Conservation (phyloP, 805 yeast genomes). For the Tetrapisispora namnaoensis region DNA sequence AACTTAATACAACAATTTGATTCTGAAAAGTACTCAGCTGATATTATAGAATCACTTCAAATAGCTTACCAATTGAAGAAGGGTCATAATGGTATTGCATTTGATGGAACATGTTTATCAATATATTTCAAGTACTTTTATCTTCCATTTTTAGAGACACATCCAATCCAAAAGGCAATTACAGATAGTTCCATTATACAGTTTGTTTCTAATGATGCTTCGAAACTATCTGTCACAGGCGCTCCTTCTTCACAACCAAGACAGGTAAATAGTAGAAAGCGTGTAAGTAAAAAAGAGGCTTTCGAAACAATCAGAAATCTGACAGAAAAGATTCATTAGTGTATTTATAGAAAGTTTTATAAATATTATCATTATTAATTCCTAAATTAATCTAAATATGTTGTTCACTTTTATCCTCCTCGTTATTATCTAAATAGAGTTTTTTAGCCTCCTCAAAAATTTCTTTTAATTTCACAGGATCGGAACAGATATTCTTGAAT, state of each 20-base stretch:
- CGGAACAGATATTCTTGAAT: constrained; percentile 53
- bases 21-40: constrained; percentile 9
- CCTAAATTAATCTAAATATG: neutral
- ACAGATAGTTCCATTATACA: neutral
- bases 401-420: constrained; percentile 17
- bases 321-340: constrained; percentile 16
- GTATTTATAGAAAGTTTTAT: neutral
- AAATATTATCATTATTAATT: neutral
- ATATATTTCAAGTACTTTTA: constrained; percentile 25
- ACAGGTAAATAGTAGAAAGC: constrained; percentile 13
- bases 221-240: neutral
- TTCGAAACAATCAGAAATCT: constrained; percentile 23
- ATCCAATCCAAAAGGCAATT: neutral
- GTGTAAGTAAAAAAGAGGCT: constrained; percentile 28
- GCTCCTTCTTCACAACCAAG: constrained; percentile 4
- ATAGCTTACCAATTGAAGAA: constrained; percentile 24
- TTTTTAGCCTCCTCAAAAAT: constrained; percentile 52
- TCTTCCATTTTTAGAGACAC: constrained; percentile 12
- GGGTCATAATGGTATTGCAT: constrained; percentile 25
- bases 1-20: constrained; percentile 13
- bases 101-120: constrained; percentile 24
- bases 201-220: neutral
- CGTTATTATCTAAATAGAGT: constrained; percentile 34
- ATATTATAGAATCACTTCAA: constrained; percentile 16
- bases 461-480: constrained; percentile 37